Evolutionary conservation across 176 grass and related monocot species (phyloP), one percentile per base, ranked within the genome.

Genomic region (Thinopyrum elongatum): DNA sequence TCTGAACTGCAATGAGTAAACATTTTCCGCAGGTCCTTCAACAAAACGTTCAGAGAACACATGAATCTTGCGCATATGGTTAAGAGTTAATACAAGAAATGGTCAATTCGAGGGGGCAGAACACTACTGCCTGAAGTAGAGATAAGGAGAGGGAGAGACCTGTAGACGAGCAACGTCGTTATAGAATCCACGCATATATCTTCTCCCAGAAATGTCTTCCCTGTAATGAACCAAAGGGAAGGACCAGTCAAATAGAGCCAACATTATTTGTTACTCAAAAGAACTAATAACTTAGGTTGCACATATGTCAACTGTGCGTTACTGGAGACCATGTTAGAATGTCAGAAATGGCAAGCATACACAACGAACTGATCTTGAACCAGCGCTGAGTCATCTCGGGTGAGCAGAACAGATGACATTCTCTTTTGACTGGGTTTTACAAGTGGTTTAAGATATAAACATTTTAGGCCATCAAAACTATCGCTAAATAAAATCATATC

Each of bases 151-250:
- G 4, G 78, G 81, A 65, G 12, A 53, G 11, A 95, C 93, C 93
- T 98, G 95, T 29, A 95, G 91, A 67, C 31, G 90, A 81, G 87
- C 87, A 64, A 98, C 95, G 39, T 92, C 83, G 28, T 87, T 87
- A 30, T 94, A 95, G 33, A 92, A 95, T 31, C 42, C 61, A 13
- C 87, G 66, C 77, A 98, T 92, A 68, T 83, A 89, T 31, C 89
- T 93, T 94, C 62, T 87, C 58, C 93, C 86, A 29, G 90, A 92
- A 82, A 98, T 89, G 87, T 98, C 95, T 89, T 94, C 81, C 49
- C 93, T 98, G 85, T 22, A 86, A 70, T 51, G 11, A 85, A 74
- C 4, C 31, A 69, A 30, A 76, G 2, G 35, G 55, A 35, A 77
- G 47, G 11, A 89, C 4, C 35, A 70, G 19, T 71, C 21, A 83